Base-by-base conservation (phyloP, 2,329 filamentous ascomycete species). In the Nemania serpens region DNA sequence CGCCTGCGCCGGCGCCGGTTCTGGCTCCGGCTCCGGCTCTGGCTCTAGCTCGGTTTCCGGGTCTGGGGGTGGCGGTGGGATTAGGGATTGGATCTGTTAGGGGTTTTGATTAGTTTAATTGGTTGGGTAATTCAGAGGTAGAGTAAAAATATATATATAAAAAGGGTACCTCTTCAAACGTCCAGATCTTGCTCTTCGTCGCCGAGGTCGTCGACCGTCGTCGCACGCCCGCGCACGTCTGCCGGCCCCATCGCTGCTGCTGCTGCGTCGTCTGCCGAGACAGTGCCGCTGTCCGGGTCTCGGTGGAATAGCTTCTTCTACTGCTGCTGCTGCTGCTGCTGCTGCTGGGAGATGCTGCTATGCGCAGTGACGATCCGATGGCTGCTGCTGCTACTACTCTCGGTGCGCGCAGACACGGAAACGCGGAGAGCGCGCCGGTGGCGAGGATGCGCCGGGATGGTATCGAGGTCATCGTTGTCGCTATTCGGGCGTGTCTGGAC, bases 151-250 rank as follows among this genome's bases (percentile, higher is more conserved):
- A n/a, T n/a, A n/a, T n/a, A n/a, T n/a, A n/a, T n/a, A 17, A 17
- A 29, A 22, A 33, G 2, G 3, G 13, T 59, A 75, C 73, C 62
- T 75, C 70, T 50, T 74, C 70, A 37, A 74, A 74, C 11, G 22
- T 69, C 69, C 69, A 74, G 59, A 71, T 72, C 67, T 68, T 69
- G 55, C 64, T 70, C 48, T 58, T 64, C 42, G 63, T 64, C 17
- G 66, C 41, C n/a, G 68, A 62, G 15, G 63, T 66, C n/a, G 71
- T 68, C 15, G 64, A 68, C 68, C 68, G 69, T 25, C 69, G 66
- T 25, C 63, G 48, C 11, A 56, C 41, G 34, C 12, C 4, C 15
- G 17, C 41, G 2, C 4, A n/a, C 17, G 41, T 11, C 9, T 10
- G 33, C 25, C 17, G 43, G 2, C 15, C 12, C 51, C 1, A 5